phyloP scores from a whole-genome alignment of 2,329 filamentous ascomycete genomes.

The Pestalotiopsis sp. region DNA sequence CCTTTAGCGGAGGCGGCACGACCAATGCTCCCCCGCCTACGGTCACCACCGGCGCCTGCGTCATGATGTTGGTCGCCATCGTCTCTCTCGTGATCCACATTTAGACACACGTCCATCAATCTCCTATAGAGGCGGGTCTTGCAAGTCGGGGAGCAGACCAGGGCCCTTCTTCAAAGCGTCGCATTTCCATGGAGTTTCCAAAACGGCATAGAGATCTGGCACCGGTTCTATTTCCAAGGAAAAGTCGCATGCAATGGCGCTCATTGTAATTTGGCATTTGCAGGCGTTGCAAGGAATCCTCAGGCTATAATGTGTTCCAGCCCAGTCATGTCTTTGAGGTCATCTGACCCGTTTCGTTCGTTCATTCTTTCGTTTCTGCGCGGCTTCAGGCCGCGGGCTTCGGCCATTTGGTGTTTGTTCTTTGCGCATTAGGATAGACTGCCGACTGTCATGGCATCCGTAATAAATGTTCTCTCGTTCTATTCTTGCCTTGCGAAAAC shows the following conservation, averaged over 20 bases:
- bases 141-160: background rate
- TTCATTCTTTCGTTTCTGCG: background rate
- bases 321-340: background rate
- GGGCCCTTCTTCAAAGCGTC: background rate
- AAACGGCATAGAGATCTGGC: background rate
- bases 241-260: background rate
- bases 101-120: background rate
- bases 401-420: background rate
- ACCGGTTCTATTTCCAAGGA: background rate
- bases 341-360: background rate
- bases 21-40: background rate
- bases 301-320: background rate
- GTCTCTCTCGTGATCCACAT: background rate
- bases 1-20: background rate
- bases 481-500: background rate
- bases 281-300: background rate
- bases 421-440: background rate
- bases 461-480: background rate
- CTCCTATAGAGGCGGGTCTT: background rate
- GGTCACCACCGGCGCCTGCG: constrained; percentile 16
- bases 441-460: background rate
- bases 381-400: background rate
- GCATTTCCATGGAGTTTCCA: background rate
- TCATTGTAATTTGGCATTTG: background rate
- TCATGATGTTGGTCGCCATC: constrained; percentile 23